Conservation (phyloP, 73 alveolate species). For the Paramecium sonneborni region DNA sequence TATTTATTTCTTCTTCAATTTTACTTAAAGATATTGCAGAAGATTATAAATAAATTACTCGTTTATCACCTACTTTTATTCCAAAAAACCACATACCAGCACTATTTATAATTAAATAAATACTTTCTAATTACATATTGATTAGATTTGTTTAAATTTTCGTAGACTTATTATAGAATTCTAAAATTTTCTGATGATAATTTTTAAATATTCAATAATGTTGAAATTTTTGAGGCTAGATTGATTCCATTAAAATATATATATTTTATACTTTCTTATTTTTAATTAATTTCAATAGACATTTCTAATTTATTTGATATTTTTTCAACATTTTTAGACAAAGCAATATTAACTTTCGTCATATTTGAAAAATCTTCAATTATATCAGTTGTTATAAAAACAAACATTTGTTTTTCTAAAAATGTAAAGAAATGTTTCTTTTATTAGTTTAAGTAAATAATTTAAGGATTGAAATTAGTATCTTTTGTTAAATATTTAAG, state of each 20-base stretch:
- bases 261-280: background rate
- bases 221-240: background rate
- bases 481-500: background rate
- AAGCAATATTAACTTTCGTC: background rate
- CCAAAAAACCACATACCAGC: conserved; percentile 50
- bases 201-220: background rate
- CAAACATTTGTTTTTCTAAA: background rate
- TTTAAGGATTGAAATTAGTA: background rate
- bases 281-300: background rate
- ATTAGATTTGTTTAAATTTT: background rate
- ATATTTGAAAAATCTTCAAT: background rate
- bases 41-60: background rate
- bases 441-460: background rate
- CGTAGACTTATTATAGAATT: background rate
- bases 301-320: background rate
- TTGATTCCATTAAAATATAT: conserved; percentile 52
- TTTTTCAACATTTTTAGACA: background rate
- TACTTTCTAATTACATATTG: background rate
- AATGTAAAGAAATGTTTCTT: conserved; percentile 1
- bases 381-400: background rate
- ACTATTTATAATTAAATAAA: background rate
- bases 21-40: background rate
- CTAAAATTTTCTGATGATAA: background rate
- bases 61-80: background rate
- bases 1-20: conserved; percentile 26